Evolutionary conservation across 495 filamentous ascomycete genomes (phyloP), one percentile per base, ranked within the genome.

Genomic region (Neurospora sp.): DNA sequence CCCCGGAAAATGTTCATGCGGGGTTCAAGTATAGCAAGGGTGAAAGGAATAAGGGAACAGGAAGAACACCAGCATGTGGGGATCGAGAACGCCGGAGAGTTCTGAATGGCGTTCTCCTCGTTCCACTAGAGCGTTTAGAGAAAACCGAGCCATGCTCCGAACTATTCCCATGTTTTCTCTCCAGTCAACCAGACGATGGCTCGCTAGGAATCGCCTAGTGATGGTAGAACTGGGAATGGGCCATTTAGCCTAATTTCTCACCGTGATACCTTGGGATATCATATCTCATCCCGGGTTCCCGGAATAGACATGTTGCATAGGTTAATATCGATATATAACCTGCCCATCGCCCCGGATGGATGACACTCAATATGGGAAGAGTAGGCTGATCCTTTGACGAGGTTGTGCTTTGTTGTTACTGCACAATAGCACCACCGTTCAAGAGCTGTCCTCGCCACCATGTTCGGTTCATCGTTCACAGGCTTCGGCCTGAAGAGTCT

Each of bases 211-310:
- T 62, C 23, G 20, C 14, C 54, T 16, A 62, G 27, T 35, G 44
- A 38, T 71, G 71, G 72, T 46, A 74, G 44, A 40, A 27, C 16
- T 27, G 8, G 39, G 72, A 12, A 60, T 39, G 12, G 16, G n/a
- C 60, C 8, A 77, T 77, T 78, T 78, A 78, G 77, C 77, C 77
- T 78, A 72, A 77, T 27, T 31, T 8, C 54, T 35, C 12, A 62
- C 23, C 54, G 12, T 31, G 23, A 14, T 62, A 62, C 54, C 23
- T 77, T 62, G 14, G 39, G 16, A 44, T 44, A 6, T 20, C 71
- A 44, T 44, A 6, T 20, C 71, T 74, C 42, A 70, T 76, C 72
- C 72, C 77, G 74, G 74, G 49, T 74, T 71, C 69, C 39, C 75
- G 73, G 75, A 42, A 11, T 39, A 27, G 12, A 62, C 54, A 70